phyloP scores from a whole-genome alignment of 331 rosid genomes.

The Erythrophleum ivorense region DNA sequence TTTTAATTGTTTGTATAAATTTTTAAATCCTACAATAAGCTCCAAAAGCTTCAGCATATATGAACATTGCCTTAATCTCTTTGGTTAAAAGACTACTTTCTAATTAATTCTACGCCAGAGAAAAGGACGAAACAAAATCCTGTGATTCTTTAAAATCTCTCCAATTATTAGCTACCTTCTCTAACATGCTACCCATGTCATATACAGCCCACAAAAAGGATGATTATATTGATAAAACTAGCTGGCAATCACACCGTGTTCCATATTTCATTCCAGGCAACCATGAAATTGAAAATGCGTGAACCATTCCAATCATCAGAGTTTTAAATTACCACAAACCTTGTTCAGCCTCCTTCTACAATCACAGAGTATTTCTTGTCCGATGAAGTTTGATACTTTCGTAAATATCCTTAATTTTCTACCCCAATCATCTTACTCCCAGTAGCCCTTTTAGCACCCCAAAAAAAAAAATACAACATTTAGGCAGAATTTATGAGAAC shows the following conservation, averaged over 20 bases:
- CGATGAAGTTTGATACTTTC: background rate
- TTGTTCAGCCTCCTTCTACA: background rate
- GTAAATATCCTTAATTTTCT: background rate
- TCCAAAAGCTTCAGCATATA: background rate
- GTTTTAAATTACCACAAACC: background rate
- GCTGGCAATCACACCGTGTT: background rate
- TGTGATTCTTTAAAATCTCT: background rate
- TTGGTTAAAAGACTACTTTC: background rate
- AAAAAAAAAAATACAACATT: background rate
- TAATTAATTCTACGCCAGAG: background rate
- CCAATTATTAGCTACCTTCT: background rate
- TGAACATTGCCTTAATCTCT: background rate
- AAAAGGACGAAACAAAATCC: background rate
- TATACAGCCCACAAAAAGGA: background rate
- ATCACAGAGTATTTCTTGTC: background rate
- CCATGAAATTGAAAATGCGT: background rate
- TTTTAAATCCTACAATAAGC: background rate
- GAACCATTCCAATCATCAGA: background rate
- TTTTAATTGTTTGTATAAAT: background rate
- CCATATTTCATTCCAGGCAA: background rate
- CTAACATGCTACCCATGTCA: background rate
- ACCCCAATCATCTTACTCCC: background rate
- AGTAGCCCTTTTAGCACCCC: background rate
- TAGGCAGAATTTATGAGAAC: background rate
- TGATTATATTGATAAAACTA: background rate